These are phyloP conservation scores for Colletotrichum sp. DNA, from an alignment of 2,329 filamentous ascomycete species.

Conservation along the genomic window DNA sequence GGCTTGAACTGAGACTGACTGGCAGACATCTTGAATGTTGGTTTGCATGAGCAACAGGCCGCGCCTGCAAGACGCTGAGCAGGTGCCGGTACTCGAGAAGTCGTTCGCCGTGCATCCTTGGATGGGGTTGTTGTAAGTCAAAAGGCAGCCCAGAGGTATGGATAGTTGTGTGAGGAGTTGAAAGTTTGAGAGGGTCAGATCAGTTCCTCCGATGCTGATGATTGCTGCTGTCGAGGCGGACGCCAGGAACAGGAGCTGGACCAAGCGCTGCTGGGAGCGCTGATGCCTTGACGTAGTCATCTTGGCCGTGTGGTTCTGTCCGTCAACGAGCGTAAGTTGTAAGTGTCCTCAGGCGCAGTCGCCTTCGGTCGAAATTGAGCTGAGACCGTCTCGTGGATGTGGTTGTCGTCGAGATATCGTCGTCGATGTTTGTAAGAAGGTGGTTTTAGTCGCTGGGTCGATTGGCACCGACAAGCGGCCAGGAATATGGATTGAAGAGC, in stretches of 20 bases:
- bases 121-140: conserved; percentile 47
- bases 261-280: background rate
- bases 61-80: conserved; percentile 41
- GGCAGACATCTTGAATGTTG: conserved; percentile 32
- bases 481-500: background rate
- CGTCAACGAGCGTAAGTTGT: background rate
- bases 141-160: conserved; percentile 40
- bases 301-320: background rate
- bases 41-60: conserved; percentile 31
- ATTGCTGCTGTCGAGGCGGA: background rate
- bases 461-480: conserved; percentile 4
- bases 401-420: background rate
- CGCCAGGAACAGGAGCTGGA: conserved; percentile 3
- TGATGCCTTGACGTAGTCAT: conserved; percentile 6
- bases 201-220: conserved; percentile 1
- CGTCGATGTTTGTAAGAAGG: background rate
- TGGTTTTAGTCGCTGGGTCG: background rate
- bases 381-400: background rate
- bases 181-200: conserved; percentile 40
- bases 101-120: conserved; percentile 40
- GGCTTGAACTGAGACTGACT: conserved; percentile 24
- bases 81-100: conserved; percentile 37
- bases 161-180: conserved; percentile 42
- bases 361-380: background rate
- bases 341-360: background rate